Base-by-base conservation (phyloP, 2,329 filamentous ascomycete genomes). In the Fusarium tricinctum region DNA sequence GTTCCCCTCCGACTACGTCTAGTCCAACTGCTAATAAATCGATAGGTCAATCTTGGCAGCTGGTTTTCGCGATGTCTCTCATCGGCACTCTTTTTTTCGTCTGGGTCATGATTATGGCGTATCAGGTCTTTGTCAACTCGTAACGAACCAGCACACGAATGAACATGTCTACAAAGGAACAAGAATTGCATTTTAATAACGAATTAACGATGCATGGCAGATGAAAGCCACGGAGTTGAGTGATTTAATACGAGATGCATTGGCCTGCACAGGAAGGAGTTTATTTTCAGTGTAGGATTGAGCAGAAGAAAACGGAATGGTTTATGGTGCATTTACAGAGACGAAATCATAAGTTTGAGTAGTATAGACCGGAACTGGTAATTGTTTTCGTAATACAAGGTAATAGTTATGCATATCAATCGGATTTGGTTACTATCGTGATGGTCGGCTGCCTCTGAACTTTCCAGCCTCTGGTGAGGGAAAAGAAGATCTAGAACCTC, bases 81-180 rank as follows among this genome's bases (percentile, higher is more conserved):
- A 84, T 89, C 3, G 89, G 88, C 0, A 80, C 78, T 19, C 78
- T 89, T 2, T 90, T 90, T 67, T 75, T 90, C 60, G 74, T 91
- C n/a, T 91, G 88, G 88, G 87, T 90, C 72, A 89, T 90, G 82
- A 80, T 90, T 65, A 90, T 91, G 85, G 85, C 88, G 13, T 88
- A 89, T 70, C 87, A 89, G 66, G 88, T 91, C 12, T 91, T 88
- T 80, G 84, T 77, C 61, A 75, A 78, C 49, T 82, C 80, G 66
- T 81, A 56, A 56, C n/a, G 20, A 30, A 28, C 12, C 7, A 40
- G 15, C 3, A 30, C 14, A 12, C 9, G 19, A 17, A 15, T n/a
- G 6, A 46, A 26, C 15, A 7, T 23, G 30, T 38, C 19, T 23
- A n/a, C 2, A 19, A 63, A 28, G 15, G 10, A 14, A 8, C 17